phyloP scores from a whole-genome alignment of 148 eudicot genomes.

The Talinum fruticosum region DNA sequence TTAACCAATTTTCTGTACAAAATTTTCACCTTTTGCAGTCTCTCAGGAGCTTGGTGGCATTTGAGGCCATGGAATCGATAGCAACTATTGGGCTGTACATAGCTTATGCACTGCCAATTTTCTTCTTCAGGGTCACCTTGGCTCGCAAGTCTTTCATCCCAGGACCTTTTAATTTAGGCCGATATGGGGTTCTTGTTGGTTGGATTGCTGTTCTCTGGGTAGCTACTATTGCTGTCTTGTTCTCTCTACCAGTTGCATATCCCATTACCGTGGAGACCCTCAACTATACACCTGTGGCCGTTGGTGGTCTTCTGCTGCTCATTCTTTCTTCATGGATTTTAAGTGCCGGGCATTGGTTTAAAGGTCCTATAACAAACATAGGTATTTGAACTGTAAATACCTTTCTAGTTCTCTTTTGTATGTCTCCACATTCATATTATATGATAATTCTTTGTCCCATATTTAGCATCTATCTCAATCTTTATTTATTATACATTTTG shows the following conservation, averaged over 20 bases:
- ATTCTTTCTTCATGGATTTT: conserved; percentile 60
- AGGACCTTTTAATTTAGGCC: conserved; percentile 87
- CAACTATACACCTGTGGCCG: conserved; percentile 95
- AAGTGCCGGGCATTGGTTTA: conserved; percentile 83
- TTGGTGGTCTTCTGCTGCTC: conserved; percentile 67
- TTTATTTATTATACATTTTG: neutral
- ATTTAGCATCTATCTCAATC: neutral
- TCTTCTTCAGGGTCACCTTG: conserved; percentile 76
- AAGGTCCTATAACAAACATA: conserved; percentile 75
- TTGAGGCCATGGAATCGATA: conserved; percentile 92
- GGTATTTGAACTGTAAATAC: conserved; percentile 26
- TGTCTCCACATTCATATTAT: neutral
- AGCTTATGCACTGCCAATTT: conserved; percentile 85
- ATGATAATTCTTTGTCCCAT: neutral
- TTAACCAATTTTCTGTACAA: neutral
- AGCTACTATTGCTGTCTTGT: conserved; percentile 59
- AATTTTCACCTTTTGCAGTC: conserved; percentile 45
- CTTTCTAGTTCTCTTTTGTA: neutral
- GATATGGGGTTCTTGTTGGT: conserved; percentile 64
- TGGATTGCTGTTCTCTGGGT: conserved; percentile 94
- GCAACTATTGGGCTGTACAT: conserved; percentile 93
- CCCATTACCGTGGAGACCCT: conserved; percentile 67
- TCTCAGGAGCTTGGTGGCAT: conserved; percentile 91
- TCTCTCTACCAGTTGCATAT: conserved; percentile 83
- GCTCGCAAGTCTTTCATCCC: conserved; percentile 80